Base-by-base conservation (phyloP, 371 early-diverging fungal species). In the Mortierella sp. region DNA sequence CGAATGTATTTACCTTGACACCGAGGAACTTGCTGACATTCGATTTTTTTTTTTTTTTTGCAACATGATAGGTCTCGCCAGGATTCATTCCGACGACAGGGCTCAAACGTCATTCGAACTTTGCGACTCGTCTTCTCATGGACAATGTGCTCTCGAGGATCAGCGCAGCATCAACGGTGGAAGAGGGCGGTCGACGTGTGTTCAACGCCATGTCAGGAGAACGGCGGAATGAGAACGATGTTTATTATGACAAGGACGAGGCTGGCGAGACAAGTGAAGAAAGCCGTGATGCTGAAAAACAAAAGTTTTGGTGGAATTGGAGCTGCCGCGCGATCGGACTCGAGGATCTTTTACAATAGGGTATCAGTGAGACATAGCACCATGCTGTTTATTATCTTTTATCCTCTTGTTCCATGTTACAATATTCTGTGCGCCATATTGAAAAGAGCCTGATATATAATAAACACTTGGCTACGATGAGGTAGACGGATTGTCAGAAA, bases 271-370 rank as follows among this genome's bases (percentile, higher is more conserved):
- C 69, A 6, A 68, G 75, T 26, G 75, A 67, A 15, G 75, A 73
- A 44, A 63, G 68, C 37, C 47, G 49, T 15, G 68, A 73, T 43
- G 60, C 69, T 23, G 60, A 27, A 17, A 63, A 68, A 41, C 75
- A 73, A 42, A 58, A 58, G 56, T 41, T 68, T n/a, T 73, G 75
- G 75, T 73, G 75, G 75, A 60, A 73, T 30, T 73, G 75, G 75
- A 56, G 59, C 27, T 63, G 63, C 46, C 27, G 59, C 4, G 32
- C 52, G 15, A 41, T 56, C 12, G 68, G 68, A n/a, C 64, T 68
- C 12, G 54, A 70, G 12, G 44, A 21, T 26, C 50, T 56, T 43
- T n/a, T 42, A 11, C 46, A 44, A 32, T 52, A 52, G 50, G 24
- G 43, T n/a, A 21, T 8, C 3, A 17, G 19, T n/a, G 15, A 19